A percentile compares a stretch with the other conserved stretches of the same genome.
Evolutionary conservation across 371 early-diverging fungal species (phyloP).

Genomic region (Mucor sp.): DNA sequence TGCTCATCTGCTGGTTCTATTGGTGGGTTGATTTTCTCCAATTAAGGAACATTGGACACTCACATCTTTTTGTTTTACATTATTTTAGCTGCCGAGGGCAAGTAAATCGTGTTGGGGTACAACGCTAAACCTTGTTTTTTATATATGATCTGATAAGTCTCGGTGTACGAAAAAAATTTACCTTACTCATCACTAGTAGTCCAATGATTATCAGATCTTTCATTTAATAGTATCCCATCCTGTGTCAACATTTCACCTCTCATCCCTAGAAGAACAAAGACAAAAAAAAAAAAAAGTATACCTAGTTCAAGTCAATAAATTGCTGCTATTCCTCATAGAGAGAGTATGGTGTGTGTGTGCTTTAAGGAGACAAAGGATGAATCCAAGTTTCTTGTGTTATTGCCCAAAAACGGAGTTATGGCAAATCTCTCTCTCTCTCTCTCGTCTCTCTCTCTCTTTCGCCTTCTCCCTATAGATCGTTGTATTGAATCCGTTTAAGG

Average conservation of each 20-base stretch:
- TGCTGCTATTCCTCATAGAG: neutral
- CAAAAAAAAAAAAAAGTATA: too few species aligned
- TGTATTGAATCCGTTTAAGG: neutral
- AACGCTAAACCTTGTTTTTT: neutral
- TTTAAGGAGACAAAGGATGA: neutral
- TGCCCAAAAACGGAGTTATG: constrained; percentile 1
- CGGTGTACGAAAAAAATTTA: neutral
- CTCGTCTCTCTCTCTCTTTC: neutral
- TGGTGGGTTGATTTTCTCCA: neutral
- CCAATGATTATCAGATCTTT: constrained; percentile 1
- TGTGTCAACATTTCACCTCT: neutral
- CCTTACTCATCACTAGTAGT: neutral
- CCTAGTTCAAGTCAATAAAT: neutral
- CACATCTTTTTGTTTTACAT: neutral
- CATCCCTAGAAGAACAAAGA: too few species aligned
- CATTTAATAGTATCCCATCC: neutral
- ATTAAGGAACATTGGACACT: neutral
- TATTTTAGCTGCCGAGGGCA: neutral
- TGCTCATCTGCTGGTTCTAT: neutral
- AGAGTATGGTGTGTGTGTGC: too few species aligned
- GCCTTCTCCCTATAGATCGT: too few species aligned
- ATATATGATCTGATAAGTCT: neutral
- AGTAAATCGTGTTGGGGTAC: neutral
- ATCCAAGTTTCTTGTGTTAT: neutral
- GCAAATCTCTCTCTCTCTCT: neutral